Evolutionary conservation across 78 protist species (phyloP).

Genomic region (Acrasis kona): DNA sequence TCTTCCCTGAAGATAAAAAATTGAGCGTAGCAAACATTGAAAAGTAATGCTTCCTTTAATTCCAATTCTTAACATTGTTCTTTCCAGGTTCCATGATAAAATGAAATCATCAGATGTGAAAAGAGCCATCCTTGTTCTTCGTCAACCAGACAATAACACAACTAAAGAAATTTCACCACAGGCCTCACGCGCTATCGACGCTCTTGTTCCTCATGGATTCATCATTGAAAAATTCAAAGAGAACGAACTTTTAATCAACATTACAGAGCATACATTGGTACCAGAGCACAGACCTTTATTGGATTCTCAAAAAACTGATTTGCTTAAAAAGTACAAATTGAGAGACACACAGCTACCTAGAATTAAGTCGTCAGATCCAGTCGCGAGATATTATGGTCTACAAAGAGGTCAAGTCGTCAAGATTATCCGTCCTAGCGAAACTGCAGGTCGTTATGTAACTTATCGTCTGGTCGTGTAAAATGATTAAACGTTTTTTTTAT

Average conservation of each 20-base stretch:
- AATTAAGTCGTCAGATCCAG: constrained; percentile 72
- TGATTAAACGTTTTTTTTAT: too few species aligned
- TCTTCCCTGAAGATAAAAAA: background rate
- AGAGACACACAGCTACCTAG: constrained; percentile 83
- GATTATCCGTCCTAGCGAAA: constrained; percentile 77
- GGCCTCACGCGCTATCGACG: background rate
- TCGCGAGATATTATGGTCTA: constrained; percentile 81
- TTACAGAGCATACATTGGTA: constrained; percentile 86
- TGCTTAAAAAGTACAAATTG: constrained; percentile 47
- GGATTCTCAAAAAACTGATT: constrained; percentile 32
- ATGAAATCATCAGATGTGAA: background rate
- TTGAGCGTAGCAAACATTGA: background rate
- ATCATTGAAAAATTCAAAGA: constrained; percentile 52
- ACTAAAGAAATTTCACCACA: background rate
- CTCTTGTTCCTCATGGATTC: background rate
- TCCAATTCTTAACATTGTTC: background rate
- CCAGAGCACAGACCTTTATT: constrained; percentile 62
- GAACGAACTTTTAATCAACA: constrained; percentile 80
- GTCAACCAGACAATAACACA: background rate
- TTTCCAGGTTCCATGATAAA: background rate
- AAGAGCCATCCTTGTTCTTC: background rate
- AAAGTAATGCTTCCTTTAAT: background rate
- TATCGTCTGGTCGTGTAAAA: constrained; percentile 57
- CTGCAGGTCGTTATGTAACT: constrained; percentile 92
- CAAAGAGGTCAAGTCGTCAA: constrained; percentile 72